Conservation (phyloP, 2,329 filamentous ascomycete genomes). For the Epichloe gansuensis region DNA sequence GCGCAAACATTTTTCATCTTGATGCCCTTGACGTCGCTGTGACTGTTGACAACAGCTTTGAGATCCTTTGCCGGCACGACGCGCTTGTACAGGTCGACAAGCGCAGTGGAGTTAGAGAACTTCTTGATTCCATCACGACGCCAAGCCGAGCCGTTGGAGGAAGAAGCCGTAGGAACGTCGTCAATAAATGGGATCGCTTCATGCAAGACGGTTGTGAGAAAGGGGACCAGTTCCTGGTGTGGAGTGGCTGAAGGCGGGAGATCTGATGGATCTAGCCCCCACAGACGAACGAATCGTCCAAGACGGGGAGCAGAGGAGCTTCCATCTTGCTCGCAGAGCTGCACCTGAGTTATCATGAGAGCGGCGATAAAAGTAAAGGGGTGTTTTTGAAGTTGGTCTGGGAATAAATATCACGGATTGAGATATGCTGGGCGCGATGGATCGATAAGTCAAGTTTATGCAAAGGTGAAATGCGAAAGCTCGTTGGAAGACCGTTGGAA, state of each 20-base stretch:
- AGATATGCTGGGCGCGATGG: no score
- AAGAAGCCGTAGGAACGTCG: constrained; percentile 26
- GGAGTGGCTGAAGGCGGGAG: constrained; percentile 31
- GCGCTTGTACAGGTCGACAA: constrained; percentile 41
- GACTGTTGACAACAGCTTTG: constrained; percentile 22
- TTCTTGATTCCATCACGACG: constrained; percentile 36
- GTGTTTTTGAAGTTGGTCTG: neutral
- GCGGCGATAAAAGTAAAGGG: neutral
- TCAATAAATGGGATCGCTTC: constrained; percentile 50
- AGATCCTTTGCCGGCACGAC: constrained; percentile 34
- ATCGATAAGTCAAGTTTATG: no score
- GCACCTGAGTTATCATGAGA: neutral
- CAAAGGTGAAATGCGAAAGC: no score
- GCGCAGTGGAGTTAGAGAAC: constrained; percentile 35
- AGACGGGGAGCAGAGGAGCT: constrained; percentile 10
- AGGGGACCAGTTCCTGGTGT: constrained; percentile 32
- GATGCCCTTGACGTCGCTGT: constrained; percentile 16
- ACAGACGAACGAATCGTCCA: constrained; percentile 41
- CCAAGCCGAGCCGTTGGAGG: constrained; percentile 26
- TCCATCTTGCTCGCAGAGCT: constrained; percentile 8
- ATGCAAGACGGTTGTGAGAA: constrained; percentile 40
- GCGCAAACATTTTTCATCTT: constrained; percentile 11
- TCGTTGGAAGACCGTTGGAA: no score
- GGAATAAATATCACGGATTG: neutral
- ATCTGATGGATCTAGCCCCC: constrained; percentile 36